Percentiles rank a stretch among this genome's conserved stretches.
These are phyloP conservation scores for Chalaropsis thielavioides DNA, from an alignment of 2,329 filamentous ascomycete species.

Conservation along the genomic window DNA sequence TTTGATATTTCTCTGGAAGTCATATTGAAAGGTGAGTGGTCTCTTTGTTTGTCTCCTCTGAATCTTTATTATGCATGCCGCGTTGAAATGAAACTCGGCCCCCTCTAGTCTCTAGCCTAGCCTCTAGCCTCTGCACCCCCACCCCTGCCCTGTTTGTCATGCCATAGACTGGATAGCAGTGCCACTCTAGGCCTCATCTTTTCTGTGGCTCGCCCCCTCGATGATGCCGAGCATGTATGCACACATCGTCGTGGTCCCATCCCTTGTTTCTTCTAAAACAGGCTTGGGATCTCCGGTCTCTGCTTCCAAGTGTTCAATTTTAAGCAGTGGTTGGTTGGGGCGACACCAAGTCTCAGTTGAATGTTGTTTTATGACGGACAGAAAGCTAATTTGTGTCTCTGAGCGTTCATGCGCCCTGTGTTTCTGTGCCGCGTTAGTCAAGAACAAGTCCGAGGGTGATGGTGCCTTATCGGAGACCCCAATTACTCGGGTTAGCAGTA, in stretches of 20 bases:
- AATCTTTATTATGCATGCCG: not conserved
- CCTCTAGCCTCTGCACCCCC: not conserved
- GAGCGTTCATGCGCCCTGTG: not conserved
- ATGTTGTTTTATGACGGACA: not conserved
- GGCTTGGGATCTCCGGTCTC: not conserved
- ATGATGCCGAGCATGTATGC: not conserved
- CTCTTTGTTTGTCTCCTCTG: not conserved
- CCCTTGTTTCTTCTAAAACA: not conserved
- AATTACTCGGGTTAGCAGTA: constrained; percentile 17
- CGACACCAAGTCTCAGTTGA: not conserved
- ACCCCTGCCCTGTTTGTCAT: not conserved
- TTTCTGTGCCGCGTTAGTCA: not conserved
- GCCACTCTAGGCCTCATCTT: not conserved
- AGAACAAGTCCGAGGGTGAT: not conserved
- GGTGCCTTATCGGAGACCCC: not conserved
- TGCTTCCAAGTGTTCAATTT: not conserved
- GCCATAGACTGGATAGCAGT: not conserved
- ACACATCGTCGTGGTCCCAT: not conserved
- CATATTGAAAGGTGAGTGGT: constrained; percentile 17
- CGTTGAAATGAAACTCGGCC: not conserved
- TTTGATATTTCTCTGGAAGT: constrained; percentile 18
- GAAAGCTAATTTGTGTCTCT: not conserved
- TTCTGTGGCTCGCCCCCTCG: not conserved
- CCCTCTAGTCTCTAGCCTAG: not conserved
- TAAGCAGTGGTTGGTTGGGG: not conserved